Percentiles rank a stretch among this genome's conserved stretches.
Conservation (phyloP, 2,329 filamentous ascomycete species). For the Colletotrichum ledebouriae region DNA sequence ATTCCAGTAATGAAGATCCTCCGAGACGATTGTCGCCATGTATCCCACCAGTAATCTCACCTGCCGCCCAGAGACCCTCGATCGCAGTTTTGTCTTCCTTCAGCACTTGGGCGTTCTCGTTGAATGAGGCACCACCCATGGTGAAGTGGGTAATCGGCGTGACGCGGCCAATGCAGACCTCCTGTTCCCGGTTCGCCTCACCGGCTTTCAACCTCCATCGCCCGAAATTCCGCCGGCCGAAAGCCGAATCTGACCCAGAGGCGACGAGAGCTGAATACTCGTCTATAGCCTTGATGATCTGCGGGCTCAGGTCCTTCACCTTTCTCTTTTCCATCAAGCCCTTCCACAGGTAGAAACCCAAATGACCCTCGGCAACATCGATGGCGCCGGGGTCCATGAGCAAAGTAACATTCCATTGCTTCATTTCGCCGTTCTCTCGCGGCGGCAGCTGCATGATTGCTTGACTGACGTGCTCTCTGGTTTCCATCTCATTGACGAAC, state of each 20-base stretch:
- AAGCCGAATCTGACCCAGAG: slow-evolving; percentile 55
- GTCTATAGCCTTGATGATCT: slow-evolving; percentile 58
- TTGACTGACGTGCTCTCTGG: slow-evolving; percentile 67
- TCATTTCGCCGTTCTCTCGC: slow-evolving; percentile 48
- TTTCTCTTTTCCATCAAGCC: slow-evolving; percentile 70
- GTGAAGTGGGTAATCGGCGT: slow-evolving; percentile 77
- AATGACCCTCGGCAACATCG: slow-evolving; percentile 64
- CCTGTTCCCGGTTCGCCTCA: slow-evolving; percentile 61
- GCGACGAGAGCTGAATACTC: slow-evolving; percentile 62
- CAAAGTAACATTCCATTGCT: slow-evolving; percentile 71
- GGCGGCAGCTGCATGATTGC: slow-evolving; percentile 60
- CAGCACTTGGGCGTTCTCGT: slow-evolving; percentile 66
- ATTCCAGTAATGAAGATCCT: slow-evolving; percentile 73
- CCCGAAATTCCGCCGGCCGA: slow-evolving; percentile 66
- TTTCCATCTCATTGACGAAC: slow-evolving; percentile 75
- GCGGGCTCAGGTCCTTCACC: slow-evolving; percentile 61
- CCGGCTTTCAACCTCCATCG: slow-evolving; percentile 64
- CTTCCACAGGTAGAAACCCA: slow-evolving; percentile 75
- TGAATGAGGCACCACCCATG: slow-evolving; percentile 74
- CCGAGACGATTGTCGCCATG: slow-evolving; percentile 74
- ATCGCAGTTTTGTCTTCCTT: slow-evolving; percentile 56
- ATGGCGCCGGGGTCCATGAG: slow-evolving; percentile 72
- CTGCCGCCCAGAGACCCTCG: slow-evolving; percentile 71
- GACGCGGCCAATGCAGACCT: slow-evolving; percentile 70
- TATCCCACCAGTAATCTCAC: slow-evolving; percentile 74